Conservation (phyloP, 2,329 filamentous ascomycete species). For the Pseudocercospora ulei region DNA sequence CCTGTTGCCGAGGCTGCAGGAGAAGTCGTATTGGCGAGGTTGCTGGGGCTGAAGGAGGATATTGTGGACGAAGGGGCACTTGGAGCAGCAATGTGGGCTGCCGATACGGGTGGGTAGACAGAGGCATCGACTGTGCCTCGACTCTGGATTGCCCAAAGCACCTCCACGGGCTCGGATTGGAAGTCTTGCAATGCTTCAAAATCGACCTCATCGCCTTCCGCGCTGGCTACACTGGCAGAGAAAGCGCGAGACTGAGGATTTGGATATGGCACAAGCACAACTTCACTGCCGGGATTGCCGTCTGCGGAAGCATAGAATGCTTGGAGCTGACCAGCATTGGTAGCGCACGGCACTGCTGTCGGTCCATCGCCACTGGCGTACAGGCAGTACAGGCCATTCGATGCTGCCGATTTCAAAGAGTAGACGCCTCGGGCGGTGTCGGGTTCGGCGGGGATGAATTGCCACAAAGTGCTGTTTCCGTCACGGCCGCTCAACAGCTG, state of each 20-base stretch:
- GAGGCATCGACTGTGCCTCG: slow-evolving; percentile 5
- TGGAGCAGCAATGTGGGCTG: neutral
- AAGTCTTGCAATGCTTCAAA: slow-evolving; percentile 2
- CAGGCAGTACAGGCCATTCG: slow-evolving; percentile 10
- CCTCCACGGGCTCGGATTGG: slow-evolving; percentile 4
- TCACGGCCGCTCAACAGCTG: slow-evolving; percentile 10
- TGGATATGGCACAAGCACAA: slow-evolving; percentile 10
- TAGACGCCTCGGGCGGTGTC: slow-evolving; percentile 13
- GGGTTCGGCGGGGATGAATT: slow-evolving; percentile 10
- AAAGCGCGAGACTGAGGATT: slow-evolving; percentile 6
- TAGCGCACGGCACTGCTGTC: slow-evolving; percentile 7
- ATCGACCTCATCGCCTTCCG: slow-evolving; percentile 9
- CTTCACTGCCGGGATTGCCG: slow-evolving; percentile 2
- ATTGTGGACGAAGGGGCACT: neutral
- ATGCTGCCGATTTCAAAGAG: slow-evolving; percentile 9
- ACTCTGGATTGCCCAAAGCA: slow-evolving; percentile 11
- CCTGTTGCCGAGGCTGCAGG: neutral
- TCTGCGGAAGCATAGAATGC: slow-evolving; percentile 7
- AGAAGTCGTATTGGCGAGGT: neutral
- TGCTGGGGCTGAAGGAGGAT: neutral
- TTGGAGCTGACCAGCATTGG: slow-evolving; percentile 10
- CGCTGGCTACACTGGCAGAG: slow-evolving; percentile 1
- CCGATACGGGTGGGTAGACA: slow-evolving; percentile 8
- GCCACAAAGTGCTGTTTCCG: slow-evolving; percentile 9
- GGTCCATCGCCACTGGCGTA: slow-evolving; percentile 7